Conservation (phyloP, 2,329 filamentous ascomycete genomes). For the Fusarium sp. region DNA sequence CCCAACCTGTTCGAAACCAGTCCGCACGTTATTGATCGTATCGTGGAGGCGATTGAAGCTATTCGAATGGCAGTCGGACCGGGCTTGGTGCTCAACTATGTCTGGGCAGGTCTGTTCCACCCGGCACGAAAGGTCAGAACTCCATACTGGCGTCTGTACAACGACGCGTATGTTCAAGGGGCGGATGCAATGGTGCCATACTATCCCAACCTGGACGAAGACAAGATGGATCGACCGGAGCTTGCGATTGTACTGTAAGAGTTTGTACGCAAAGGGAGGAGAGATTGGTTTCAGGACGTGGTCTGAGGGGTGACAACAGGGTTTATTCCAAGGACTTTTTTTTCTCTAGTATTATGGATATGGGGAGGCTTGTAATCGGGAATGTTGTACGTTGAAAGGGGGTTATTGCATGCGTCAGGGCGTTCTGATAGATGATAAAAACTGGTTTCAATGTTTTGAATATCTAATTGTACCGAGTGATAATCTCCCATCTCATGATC, state of each 20-base stretch:
- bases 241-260: conserved; percentile 82
- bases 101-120: conserved; percentile 98
- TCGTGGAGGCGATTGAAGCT: conserved; percentile 97
- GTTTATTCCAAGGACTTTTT: conserved; percentile 22
- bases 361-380: conserved; percentile 44
- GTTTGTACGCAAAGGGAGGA: conserved; percentile 17
- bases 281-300: conserved; percentile 22
- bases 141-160: conserved; percentile 97
- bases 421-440: conserved; percentile 48
- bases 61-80: conserved; percentile 93
- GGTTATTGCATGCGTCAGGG: conserved; percentile 44
- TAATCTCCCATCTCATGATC: conserved; percentile 8
- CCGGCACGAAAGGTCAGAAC: conserved; percentile 93
- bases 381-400: conserved; percentile 42
- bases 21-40: conserved; percentile 97
- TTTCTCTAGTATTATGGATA: conserved; percentile 26
- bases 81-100: conserved; percentile 95
- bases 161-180: conserved; percentile 93
- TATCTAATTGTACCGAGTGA: conserved; percentile 9
- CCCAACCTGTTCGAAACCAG: conserved; percentile 98
- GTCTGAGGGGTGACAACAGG: conserved; percentile 14
- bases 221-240: conserved; percentile 82
- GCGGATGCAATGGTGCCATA: conserved; percentile 97
- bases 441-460: conserved; percentile 39
- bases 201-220: conserved; percentile 88